Conservation (phyloP, 257 asterid genomes). For the Orobanche coerulescens region DNA sequence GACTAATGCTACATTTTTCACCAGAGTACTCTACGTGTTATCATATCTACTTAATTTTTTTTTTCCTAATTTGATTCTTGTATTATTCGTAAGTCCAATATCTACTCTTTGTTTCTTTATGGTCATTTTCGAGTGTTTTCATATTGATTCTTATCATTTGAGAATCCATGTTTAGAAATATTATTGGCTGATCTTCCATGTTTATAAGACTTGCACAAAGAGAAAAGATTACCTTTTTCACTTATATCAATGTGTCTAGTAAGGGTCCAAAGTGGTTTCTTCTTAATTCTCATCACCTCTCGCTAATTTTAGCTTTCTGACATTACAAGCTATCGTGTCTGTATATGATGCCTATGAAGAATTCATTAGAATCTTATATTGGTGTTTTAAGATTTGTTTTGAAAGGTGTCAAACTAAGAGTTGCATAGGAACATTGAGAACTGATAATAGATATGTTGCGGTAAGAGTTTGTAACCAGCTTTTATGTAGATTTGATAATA, state of each 20-base stretch:
- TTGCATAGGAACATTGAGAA: neutral
- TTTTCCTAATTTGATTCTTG: neutral
- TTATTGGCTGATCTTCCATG: no score
- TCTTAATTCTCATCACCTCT: neutral
- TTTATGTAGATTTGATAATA: no score
- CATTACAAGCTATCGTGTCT: neutral
- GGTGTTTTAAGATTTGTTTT: neutral
- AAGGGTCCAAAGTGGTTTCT: neutral
- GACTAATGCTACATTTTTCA: neutral
- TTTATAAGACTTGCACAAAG: no score
- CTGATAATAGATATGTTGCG: no score
- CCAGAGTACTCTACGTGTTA: neutral
- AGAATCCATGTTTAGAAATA: neutral
- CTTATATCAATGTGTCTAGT: neutral
- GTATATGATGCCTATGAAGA: neutral
- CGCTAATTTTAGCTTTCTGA: neutral
- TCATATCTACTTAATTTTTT: neutral
- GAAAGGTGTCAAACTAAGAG: conserved; percentile 1
- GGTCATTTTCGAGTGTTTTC: neutral
- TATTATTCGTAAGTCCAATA: neutral
- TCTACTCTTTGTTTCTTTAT: neutral
- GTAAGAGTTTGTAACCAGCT: no score
- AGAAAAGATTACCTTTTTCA: no score
- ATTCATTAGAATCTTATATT: neutral
- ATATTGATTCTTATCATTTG: neutral